A percentile compares a stretch with the other conserved stretches of the same genome.
These are phyloP conservation scores for Herpetospermum pedunculosum DNA, from an alignment of 306 rosid genomes.

Conservation along the genomic window DNA sequence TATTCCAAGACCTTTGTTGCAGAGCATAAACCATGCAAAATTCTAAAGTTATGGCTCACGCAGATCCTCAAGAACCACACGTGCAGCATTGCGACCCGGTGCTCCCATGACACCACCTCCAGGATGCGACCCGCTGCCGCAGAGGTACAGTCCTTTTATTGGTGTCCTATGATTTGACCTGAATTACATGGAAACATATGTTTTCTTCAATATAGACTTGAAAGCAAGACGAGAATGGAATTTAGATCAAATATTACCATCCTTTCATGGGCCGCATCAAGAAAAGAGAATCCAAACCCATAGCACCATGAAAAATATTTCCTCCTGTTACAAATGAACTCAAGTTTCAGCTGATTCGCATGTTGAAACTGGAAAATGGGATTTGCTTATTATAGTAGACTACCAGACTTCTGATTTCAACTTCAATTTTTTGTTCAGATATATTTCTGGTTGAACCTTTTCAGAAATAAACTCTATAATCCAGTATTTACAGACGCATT, in stretches of 20 bases:
- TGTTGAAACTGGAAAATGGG: background rate
- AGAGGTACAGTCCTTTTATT: constrained; percentile 50
- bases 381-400: background rate
- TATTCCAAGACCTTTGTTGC: background rate
- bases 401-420: background rate
- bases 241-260: constrained; percentile 33
- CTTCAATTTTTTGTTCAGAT: too few species aligned
- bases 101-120: constrained; percentile 99
- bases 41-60: constrained; percentile 10
- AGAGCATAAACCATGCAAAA: background rate
- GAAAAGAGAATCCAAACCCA: constrained; percentile 90
- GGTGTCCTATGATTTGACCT: constrained; percentile 86
- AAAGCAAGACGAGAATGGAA: background rate
- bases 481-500: too few species aligned
- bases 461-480: background rate
- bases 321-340: constrained; percentile 39
- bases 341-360: background rate
- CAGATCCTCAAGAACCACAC: constrained; percentile 48
- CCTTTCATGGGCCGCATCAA: constrained; percentile 76
- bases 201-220: background rate
- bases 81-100: constrained; percentile 85
- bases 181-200: background rate
- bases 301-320: constrained; percentile 84
- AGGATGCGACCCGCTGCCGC: constrained; percentile 86
- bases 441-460: background rate